A percentile compares a stretch with the other conserved stretches of the same genome.
These are phyloP conservation scores for Delonix regia DNA, from an alignment of 306 rosid genomes.

Conservation along the genomic window DNA sequence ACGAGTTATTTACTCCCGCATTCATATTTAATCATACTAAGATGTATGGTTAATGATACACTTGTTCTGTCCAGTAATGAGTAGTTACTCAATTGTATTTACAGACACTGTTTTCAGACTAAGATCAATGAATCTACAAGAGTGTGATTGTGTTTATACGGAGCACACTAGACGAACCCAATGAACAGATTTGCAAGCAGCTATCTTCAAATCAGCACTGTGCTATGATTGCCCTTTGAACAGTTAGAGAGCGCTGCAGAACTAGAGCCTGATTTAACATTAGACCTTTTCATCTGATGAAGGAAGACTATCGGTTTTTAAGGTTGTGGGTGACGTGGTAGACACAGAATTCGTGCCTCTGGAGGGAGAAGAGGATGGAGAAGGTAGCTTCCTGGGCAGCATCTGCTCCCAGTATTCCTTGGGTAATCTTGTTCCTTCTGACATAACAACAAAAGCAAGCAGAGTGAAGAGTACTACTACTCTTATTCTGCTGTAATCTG, in stretches of 20 bases:
- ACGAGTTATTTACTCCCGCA: slow-evolving; percentile 12
- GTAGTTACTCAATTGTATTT: slow-evolving; percentile 45
- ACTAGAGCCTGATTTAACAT: too few species aligned
- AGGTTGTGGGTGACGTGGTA: slow-evolving; percentile 43
- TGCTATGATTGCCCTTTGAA: slow-evolving; percentile 27
- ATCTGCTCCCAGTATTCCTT: slow-evolving; percentile 65
- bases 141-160: slow-evolving; percentile 29
- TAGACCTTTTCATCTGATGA: slow-evolving; percentile 63
- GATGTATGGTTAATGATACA: slow-evolving; percentile 18
- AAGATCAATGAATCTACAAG: slow-evolving; percentile 45
- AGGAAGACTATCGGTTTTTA: slow-evolving; percentile 37
- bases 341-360: slow-evolving; percentile 64
- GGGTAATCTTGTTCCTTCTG: slow-evolving; percentile 69
- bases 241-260: background rate
- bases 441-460: slow-evolving; percentile 47
- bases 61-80: slow-evolving; percentile 30
- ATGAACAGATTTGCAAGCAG: slow-evolving; percentile 20
- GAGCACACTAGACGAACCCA: slow-evolving; percentile 17
- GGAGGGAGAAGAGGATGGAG: slow-evolving; percentile 82
- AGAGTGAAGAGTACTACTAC: slow-evolving; percentile 43
- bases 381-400: slow-evolving; percentile 88
- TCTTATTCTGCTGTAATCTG: too few species aligned
- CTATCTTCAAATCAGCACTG: slow-evolving; percentile 36
- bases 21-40: slow-evolving; percentile 29
- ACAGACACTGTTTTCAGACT: slow-evolving; percentile 40